Base-by-base conservation (phyloP, 228 moss, liverwort and hornwort genomes). In the Sphagnum fallax region DNA sequence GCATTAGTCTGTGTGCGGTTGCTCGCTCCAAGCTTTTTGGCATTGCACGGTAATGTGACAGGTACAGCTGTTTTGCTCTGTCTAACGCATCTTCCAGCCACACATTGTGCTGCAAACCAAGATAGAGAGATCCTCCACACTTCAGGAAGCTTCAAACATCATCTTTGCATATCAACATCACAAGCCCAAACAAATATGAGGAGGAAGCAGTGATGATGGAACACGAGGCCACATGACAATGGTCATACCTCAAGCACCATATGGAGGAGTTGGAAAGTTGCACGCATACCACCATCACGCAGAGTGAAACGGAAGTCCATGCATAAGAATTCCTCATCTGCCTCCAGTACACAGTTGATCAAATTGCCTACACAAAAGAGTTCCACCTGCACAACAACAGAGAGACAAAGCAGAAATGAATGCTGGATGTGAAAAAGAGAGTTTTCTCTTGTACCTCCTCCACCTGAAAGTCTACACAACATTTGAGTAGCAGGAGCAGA, bases 261-360 rank as follows among this genome's bases (percentile, higher is more conserved):
- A 66, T 98, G 94, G 60, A 98, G 85, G 47, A 98, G 84, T 74
- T 98, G 98, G 75, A 98, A 98, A 63, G 98, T 93, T 48, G 93
- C 94, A 75, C 94, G 94, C 98, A 98, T 98, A 57, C 98, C 98
- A 66, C 98, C 92, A 86, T 98, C 98, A 69, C 98, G 94, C 61
- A 98, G 83, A 47, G 98, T 98, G 71, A 98, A 98, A 83, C 94
- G 98, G 66, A 98, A 98, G 80, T 98, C 98, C 98, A 98, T 98
- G 68, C 98, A 98, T 78, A 98, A 72, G 67, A 98, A 98, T 68
- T 98, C 98, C 78, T 98, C 98, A 53, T 98, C 98, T n/a, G 98
- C 98, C 77, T 98, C 98, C 65, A 98, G 69, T 8, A 98, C 98
- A 77, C 98, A 98, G 67, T 93, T 98, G 32, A 98, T 93, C 81